Percentiles rank a stretch among this genome's conserved stretches.
Conservation (phyloP, 306 rosid species). For the Sechiopsis laciniata region DNA sequence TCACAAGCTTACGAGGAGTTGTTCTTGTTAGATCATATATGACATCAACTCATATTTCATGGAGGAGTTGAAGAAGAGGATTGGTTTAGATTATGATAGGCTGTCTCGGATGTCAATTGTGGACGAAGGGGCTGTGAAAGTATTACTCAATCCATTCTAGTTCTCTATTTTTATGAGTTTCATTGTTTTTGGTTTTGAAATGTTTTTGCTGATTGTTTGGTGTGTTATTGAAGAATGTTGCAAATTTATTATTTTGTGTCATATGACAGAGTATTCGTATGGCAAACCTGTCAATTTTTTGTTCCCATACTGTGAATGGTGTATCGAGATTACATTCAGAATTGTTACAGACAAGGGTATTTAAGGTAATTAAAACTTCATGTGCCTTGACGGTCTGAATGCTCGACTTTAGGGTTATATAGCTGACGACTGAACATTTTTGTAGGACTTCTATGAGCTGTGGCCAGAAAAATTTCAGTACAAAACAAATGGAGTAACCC, state of each 20-base stretch:
- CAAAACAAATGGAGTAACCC: conserved; percentile 75
- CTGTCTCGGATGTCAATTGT: conserved; percentile 64
- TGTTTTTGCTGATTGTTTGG: not conserved
- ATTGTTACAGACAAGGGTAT: conserved; percentile 40
- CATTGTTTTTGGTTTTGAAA: not conserved
- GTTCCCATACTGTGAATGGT: conserved; percentile 63
- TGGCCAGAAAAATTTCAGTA: conserved; percentile 73
- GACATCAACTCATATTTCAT: conserved; percentile 47
- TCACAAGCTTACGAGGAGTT: not conserved
- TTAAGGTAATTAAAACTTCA: conserved; percentile 44
- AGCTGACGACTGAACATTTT: conserved; percentile 24
- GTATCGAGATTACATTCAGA: conserved; percentile 62
- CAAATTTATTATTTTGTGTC: conserved; percentile 14
- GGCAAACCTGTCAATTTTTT: conserved; percentile 58
- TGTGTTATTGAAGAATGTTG: not conserved
- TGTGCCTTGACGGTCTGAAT: not conserved
- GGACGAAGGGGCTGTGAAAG: conserved; percentile 68
- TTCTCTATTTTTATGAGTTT: too few relatives aligned
- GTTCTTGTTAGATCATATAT: too few relatives aligned
- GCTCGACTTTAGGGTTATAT: not conserved
- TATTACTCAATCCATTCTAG: conserved; percentile 25
- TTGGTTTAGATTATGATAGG: conserved; percentile 57
- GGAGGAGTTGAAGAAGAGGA: conserved; percentile 64
- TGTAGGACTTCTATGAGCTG: conserved; percentile 67
- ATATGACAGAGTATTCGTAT: conserved; percentile 53